Percentiles rank a stretch among this genome's conserved stretches.
These are phyloP conservation scores for Cryphonectria nitschkei DNA, from an alignment of 2,329 filamentous ascomycete genomes.

Conservation along the genomic window DNA sequence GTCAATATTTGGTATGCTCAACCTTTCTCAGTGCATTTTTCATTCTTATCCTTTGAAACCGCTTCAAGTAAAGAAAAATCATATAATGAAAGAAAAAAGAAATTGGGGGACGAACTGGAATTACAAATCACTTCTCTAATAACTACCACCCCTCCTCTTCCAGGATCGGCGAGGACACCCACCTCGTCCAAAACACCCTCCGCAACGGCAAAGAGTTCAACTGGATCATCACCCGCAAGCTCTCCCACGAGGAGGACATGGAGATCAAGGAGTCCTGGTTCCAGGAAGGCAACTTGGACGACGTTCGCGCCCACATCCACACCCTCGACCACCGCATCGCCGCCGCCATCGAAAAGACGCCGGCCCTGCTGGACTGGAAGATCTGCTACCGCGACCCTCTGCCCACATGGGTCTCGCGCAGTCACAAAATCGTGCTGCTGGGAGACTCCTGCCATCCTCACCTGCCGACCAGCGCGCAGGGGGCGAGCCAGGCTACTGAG, in stretches of 20 bases:
- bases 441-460: conserved; percentile 60
- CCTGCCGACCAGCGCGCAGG: conserved; percentile 56
- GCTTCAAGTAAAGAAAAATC: too few species aligned
- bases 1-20: conserved; percentile 45
- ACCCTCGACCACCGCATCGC: conserved; percentile 50
- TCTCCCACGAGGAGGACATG: conserved; percentile 45
- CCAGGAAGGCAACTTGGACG: conserved; percentile 50
- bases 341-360: conserved; percentile 49
- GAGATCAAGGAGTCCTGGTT: conserved; percentile 53
- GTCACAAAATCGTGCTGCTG: conserved; percentile 52
- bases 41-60: too few species aligned
- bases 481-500: conserved; percentile 58
- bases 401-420: conserved; percentile 54
- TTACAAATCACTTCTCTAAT: not conserved
- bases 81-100: not conserved
- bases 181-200: conserved; percentile 49
- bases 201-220: conserved; percentile 49
- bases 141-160: too few species aligned
- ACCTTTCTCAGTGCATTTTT: conserved; percentile 1
- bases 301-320: conserved; percentile 42
- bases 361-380: conserved; percentile 56
- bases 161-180: conserved; percentile 48
- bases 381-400: conserved; percentile 58
- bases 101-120: not conserved
- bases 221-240: conserved; percentile 51